Evolutionary conservation across 2,329 filamentous ascomycete species (phyloP), one percentile per base, ranked within the genome.

Genomic region (Phialemoniopsis sp.): DNA sequence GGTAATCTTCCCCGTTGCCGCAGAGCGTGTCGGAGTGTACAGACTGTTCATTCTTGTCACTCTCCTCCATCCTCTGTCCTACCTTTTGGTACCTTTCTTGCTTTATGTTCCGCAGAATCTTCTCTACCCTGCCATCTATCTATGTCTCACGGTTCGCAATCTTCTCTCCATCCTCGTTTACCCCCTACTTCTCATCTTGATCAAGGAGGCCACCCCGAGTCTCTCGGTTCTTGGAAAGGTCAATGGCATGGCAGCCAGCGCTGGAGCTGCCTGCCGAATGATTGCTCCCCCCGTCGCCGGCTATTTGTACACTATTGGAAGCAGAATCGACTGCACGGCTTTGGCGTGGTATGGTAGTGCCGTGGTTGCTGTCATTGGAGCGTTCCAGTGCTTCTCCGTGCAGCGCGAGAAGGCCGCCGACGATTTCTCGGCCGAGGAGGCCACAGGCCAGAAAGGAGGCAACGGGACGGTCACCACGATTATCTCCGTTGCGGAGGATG

Each of bases 231-330:
- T 84, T 30, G 81, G 81, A 37, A 80, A 72, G 49, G 75, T 85
- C 49, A 85, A 85, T 44, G 81, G 81, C 5, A 58, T 85, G 32
- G 79, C 80, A 16, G 80, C 81, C 37, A 82, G 78, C 41, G 80
- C 78, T 3, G 79, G 79, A 18, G 80, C 80, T 7, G 79, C 76
- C 7, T 85, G 79, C 50, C 71, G 83, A 40, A 87, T 85, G 59
- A 62, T 85, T 10, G 80, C 82, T 0, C 82, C 82, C 6, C 81
- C 81, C 0, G 56, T 85, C 13, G 75, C 78, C 3, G 81, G 81
- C 3, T 81, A 74, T 45, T 59, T 85, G 4, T 85, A 84, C 57
- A 70, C 76, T 0, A 54, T 76, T n/a, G 79, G 80, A 16, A 73
- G 70, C 48, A 71, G 65, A 46, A 66, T 76, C 34, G 69, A 79